Percentiles rank a stretch among this genome's conserved stretches.
These are phyloP conservation scores for Penicillium polonicum DNA, from an alignment of 2,329 filamentous ascomycete species.

Conservation along the genomic window DNA sequence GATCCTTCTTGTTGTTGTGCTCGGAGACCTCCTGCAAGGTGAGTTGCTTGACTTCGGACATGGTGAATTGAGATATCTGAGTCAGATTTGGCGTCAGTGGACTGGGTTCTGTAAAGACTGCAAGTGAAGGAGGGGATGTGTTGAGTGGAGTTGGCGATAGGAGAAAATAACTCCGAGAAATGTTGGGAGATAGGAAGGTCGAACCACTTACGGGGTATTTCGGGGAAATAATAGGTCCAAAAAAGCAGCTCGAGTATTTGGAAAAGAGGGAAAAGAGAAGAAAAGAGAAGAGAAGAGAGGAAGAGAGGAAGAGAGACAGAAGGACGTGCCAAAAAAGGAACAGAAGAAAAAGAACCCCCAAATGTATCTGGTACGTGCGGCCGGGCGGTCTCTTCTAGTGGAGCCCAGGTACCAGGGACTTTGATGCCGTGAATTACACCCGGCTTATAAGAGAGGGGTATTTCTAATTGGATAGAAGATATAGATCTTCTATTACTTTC, in stretches of 20 bases:
- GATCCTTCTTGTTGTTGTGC: slow-evolving; percentile 89
- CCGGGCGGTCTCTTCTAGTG: slow-evolving; percentile 16
- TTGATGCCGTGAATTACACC: slow-evolving; percentile 16
- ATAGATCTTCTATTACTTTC: background rate
- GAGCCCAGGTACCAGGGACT: slow-evolving; percentile 12
- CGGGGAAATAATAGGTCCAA: background rate
- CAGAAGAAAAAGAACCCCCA: slow-evolving; percentile 5
- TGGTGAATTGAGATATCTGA: slow-evolving; percentile 33
- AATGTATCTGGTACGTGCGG: slow-evolving; percentile 11
- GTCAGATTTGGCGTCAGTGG: background rate
- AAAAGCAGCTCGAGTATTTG: background rate
- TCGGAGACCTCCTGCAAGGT: slow-evolving; percentile 78
- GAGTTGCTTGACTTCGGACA: slow-evolving; percentile 60
- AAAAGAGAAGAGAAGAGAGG: background rate
- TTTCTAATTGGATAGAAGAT: background rate
- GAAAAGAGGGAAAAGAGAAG: background rate
- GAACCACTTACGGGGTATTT: slow-evolving; percentile 1
- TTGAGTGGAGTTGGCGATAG: slow-evolving; percentile 9
- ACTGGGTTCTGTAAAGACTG: background rate
- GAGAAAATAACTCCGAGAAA: slow-evolving; percentile 1
- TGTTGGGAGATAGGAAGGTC: background rate
- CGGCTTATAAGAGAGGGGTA: background rate
- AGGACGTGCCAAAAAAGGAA: no score
- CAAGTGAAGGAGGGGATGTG: background rate
- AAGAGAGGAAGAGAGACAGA: background rate